Percentiles rank a stretch among this genome's conserved stretches.
These are phyloP conservation scores for Ascochyta rabiei DNA, from an alignment of 2,329 filamentous ascomycete species.

Conservation along the genomic window DNA sequence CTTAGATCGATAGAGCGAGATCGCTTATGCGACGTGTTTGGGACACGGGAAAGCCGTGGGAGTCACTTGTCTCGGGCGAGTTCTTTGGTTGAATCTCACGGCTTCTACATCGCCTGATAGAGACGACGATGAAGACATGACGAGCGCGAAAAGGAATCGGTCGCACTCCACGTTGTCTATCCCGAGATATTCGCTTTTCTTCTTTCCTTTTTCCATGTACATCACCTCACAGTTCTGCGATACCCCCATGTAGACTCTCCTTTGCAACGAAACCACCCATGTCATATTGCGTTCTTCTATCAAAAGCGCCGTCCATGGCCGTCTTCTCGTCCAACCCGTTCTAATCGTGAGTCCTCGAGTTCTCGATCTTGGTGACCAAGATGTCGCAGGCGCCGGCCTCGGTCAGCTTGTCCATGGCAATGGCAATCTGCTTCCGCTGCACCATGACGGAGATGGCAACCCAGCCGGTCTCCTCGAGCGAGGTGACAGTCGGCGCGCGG, in stretches of 20 bases:
- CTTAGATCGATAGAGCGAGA: slow-evolving; percentile 64
- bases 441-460: slow-evolving; percentile 96
- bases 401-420: slow-evolving; percentile 83
- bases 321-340: not conserved
- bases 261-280: not conserved
- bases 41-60: slow-evolving; percentile 72
- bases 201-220: not conserved
- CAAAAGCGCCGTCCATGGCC: not conserved
- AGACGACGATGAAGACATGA: not conserved
- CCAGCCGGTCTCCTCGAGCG: slow-evolving; percentile 87
- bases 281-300: not conserved
- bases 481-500: slow-evolving; percentile 89
- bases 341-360: slow-evolving; percentile 58
- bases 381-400: slow-evolving; percentile 83
- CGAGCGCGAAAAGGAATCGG: not conserved
- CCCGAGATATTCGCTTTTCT: not conserved
- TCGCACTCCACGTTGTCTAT: not conserved
- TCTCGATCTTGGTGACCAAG: slow-evolving; percentile 83
- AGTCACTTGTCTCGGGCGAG: slow-evolving; percentile 68
- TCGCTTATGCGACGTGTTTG: slow-evolving; percentile 72
- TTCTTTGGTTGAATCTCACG: slow-evolving; percentile 62
- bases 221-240: not conserved
- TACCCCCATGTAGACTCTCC: slow-evolving; percentile 10
- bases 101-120: too few relatives aligned
- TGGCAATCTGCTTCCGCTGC: slow-evolving; percentile 81